These are phyloP conservation scores for Scalesia atractyloides DNA, from an alignment of 129 eudicot species.

Conservation along the genomic window DNA sequence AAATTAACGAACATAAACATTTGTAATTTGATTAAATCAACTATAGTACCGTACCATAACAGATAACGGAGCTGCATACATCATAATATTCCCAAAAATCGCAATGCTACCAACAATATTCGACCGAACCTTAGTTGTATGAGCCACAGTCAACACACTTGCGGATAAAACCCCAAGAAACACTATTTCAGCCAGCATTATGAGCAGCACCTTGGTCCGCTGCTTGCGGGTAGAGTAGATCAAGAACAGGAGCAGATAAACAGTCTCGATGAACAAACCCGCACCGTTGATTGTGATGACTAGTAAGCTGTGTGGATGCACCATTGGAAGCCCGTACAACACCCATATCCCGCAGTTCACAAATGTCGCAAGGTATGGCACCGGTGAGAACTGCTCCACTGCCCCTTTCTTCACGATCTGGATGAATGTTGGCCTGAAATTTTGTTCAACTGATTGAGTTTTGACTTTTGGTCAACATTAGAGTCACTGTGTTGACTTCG, in stretches of 20 bases:
- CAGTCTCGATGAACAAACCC: constrained; percentile 61
- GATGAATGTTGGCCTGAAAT: constrained; percentile 75
- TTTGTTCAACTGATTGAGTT: neutral
- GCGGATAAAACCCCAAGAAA: constrained; percentile 39
- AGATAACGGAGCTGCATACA: constrained; percentile 89
- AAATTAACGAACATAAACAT: too few relatives aligned
- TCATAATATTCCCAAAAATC: constrained; percentile 59
- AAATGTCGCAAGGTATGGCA: constrained; percentile 71
- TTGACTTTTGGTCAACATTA: constrained; percentile 18
- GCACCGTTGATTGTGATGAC: constrained; percentile 65
- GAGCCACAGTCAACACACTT: constrained; percentile 49
- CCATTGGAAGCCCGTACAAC: constrained; percentile 75
- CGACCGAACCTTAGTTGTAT: constrained; percentile 50
- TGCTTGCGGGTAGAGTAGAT: constrained; percentile 43
- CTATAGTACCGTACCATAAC: constrained; percentile 58
- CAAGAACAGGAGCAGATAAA: constrained; percentile 58
- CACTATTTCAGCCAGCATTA: constrained; percentile 48
- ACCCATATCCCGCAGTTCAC: constrained; percentile 82
- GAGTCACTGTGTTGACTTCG: neutral
- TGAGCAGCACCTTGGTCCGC: constrained; percentile 38
- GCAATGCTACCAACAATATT: constrained; percentile 62
- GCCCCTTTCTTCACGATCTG: constrained; percentile 67
- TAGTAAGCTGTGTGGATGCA: constrained; percentile 57
- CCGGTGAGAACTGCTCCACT: constrained; percentile 79
- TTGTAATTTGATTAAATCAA: neutral